Conservation (phyloP, 2,329 filamentous ascomycete genomes). For the Neonectria punicea region DNA sequence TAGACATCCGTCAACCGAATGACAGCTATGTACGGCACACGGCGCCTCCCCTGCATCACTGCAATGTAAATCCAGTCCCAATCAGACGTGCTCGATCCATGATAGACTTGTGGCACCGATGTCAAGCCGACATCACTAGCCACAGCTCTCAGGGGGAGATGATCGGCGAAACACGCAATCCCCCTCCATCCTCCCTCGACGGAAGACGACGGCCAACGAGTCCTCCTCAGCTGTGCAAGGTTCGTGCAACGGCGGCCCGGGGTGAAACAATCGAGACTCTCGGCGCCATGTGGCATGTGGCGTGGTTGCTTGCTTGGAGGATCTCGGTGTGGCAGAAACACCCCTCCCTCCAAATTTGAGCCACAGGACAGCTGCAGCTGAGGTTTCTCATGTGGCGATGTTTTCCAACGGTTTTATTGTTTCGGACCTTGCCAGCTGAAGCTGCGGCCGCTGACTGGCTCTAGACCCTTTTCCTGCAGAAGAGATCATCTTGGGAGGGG, state of each 20-base stretch:
- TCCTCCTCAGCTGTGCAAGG: slow-evolving; percentile 40
- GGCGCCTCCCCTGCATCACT: not conserved
- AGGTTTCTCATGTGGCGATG: slow-evolving; percentile 7
- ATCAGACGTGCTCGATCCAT: not conserved
- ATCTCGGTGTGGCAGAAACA: slow-evolving; percentile 1
- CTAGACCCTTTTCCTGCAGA: slow-evolving; percentile 8
- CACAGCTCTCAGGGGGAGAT: slow-evolving; percentile 32
- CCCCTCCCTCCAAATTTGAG: slow-evolving; percentile 21
- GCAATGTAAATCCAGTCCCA: not conserved
- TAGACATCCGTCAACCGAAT: not conserved
- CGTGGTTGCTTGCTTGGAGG: slow-evolving; percentile 2
- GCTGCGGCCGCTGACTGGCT: slow-evolving; percentile 30
- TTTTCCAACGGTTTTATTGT: not conserved
- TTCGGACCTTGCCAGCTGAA: not conserved
- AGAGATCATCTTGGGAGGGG: slow-evolving; percentile 15
- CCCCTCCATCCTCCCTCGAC: not conserved
- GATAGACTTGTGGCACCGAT: slow-evolving; percentile 19
- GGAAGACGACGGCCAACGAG: not conserved
- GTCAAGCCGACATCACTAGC: slow-evolving; percentile 34
- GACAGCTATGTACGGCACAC: too few species aligned
- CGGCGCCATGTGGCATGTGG: slow-evolving; percentile 30
- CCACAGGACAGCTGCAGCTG: slow-evolving; percentile 26
- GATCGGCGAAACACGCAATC: slow-evolving; percentile 29
- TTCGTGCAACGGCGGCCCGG: slow-evolving; percentile 34
- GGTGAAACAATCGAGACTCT: slow-evolving; percentile 28